Evolutionary conservation across 352 stramenopile genomes (phyloP).

Genomic region (Globisporangium solare): DNA sequence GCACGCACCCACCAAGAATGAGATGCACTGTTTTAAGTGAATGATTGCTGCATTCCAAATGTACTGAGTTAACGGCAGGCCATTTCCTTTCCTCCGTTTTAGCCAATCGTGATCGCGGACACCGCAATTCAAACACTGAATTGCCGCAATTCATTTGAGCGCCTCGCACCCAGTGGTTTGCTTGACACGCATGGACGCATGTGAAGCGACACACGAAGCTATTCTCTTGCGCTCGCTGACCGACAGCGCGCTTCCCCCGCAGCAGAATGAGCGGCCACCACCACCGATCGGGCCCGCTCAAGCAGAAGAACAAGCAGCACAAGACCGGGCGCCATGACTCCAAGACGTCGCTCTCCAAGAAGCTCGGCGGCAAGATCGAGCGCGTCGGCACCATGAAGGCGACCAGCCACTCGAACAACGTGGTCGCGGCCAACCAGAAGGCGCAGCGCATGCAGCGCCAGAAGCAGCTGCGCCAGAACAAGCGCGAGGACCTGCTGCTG

Average conservation of each 20-base stretch:
- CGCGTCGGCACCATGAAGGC: conserved; percentile 31
- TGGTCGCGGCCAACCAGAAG: conserved; percentile 66
- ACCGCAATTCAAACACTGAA: too few relatives aligned
- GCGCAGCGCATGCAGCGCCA: conserved; percentile 70
- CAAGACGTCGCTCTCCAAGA: conserved; percentile 72
- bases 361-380: conserved; percentile 74
- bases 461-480: conserved; percentile 81
- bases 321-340: conserved; percentile 81
- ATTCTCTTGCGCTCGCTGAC: too few relatives aligned
- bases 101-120: too few relatives aligned
- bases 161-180: background rate
- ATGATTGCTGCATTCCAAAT: too few relatives aligned
- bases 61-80: too few relatives aligned
- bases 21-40: too few relatives aligned
- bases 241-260: too few relatives aligned
- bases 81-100: too few relatives aligned
- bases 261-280: conserved; percentile 63
- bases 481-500: conserved; percentile 81
- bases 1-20: too few relatives aligned
- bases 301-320: conserved; percentile 92
- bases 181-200: conserved; percentile 1
- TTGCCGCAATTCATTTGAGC: too few relatives aligned
- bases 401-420: conserved; percentile 37
- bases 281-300: conserved; percentile 85
- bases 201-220: background rate